Percentiles rank a stretch among this genome's conserved stretches.
Conservation (phyloP, 2,329 filamentous ascomycete species). For the Verticillium zaregamsianum region DNA sequence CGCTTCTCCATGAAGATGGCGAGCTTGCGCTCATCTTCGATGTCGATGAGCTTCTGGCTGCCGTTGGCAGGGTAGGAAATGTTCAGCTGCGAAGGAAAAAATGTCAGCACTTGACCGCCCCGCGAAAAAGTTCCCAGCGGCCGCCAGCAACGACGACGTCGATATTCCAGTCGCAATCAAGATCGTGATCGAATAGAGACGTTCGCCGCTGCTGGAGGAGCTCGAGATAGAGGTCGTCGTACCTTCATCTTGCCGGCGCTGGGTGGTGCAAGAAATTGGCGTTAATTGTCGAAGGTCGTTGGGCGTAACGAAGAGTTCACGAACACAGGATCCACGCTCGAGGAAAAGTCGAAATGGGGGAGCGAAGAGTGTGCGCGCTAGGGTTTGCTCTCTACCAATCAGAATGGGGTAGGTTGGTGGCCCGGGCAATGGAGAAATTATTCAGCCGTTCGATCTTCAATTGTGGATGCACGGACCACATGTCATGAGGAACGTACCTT, state of each 20-base stretch:
- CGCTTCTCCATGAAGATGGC: slow-evolving; percentile 98
- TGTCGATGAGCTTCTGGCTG: slow-evolving; percentile 98
- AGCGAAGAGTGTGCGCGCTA: slow-evolving; percentile 37
- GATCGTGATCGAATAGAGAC: not conserved
- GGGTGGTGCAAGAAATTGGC: slow-evolving; percentile 41
- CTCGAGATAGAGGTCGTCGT: slow-evolving; percentile 15
- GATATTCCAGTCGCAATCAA: not conserved
- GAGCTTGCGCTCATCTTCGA: slow-evolving; percentile 99
- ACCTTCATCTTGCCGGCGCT: slow-evolving; percentile 46
- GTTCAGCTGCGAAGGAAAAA: slow-evolving; percentile 47
- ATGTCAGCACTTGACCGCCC: slow-evolving; percentile 25
- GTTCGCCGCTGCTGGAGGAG: not conserved
- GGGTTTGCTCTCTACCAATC: slow-evolving; percentile 24
- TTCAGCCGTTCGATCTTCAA: not conserved
- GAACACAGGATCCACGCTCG: not conserved
- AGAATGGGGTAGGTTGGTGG: not conserved
- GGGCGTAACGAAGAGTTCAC: not conserved
- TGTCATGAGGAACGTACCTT: not conserved
- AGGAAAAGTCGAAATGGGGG: slow-evolving; percentile 22
- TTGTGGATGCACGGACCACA: not conserved
- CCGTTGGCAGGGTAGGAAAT: slow-evolving; percentile 94
- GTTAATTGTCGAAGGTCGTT: slow-evolving; percentile 20
- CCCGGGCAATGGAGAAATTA: not conserved
- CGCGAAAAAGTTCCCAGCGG: not conserved
- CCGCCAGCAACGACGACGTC: not conserved